Evolutionary conservation across 2,329 filamentous ascomycete species (phyloP), one percentile per base, ranked within the genome.

Genomic region (Fusarium sp.): DNA sequence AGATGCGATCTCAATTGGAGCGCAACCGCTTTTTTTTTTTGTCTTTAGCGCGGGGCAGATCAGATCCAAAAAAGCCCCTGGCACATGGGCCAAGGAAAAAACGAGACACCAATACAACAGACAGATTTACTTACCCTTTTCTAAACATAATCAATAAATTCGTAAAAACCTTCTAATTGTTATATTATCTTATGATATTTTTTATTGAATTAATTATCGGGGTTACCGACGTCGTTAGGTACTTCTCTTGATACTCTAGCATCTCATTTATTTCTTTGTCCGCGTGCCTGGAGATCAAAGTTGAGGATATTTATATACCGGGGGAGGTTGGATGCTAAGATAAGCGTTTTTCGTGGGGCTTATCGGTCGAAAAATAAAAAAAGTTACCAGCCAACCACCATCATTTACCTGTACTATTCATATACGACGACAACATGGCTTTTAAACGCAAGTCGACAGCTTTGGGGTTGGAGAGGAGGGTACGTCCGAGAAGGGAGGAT

Each of bases 401-500:
- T 45, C 41, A 45, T 23, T 45, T 23, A 27, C 25, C 23, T 4
- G 20, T 23, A 58, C 37, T 11, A 23, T 37, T 30, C 37, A 14
- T n/a, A 59, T 14, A 27, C 63, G 27, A 41, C 34, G 60, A 32
- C 43, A 65, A 25, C 27, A 85, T 86, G 84, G 74, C 82, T 1
- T 71, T 80, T 0, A 83, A 83, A 68, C 83, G 88, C 45, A 88
- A 86, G 75, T 63, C 80, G 4, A 80, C 82, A 2, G 78, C 80
- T 1, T 45, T 78, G 8, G 82, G 81, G 13, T 78, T 87, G 2
- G 83, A 85, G 69, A 81, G 85, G 66, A 82, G 85, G 48, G 86
- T 88, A 1, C 84, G 84, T 39, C 82, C 84, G 2, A 81, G 86
- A 57, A 84, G 79, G 34, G 84, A 87, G 32, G 85, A 87, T 30